Evolutionary conservation across 768 basidiomycete genomes (phyloP).

Genomic region (Lactarius tabidus): DNA sequence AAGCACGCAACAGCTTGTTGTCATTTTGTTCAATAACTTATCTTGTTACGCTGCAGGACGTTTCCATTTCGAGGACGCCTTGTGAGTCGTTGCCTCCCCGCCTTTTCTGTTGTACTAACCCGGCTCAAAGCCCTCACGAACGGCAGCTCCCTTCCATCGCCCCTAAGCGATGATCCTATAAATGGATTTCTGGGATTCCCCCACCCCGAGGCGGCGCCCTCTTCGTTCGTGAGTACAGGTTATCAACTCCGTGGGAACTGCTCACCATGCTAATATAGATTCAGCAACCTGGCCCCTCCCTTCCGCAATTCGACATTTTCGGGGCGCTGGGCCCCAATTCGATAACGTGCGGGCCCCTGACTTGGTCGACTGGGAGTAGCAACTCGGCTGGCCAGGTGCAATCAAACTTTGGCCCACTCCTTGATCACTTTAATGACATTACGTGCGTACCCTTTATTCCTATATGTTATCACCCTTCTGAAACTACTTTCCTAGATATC

Average conservation of each 20-base stretch:
- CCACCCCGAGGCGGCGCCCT: too few species aligned
- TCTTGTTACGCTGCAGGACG: neutral
- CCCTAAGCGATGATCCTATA: neutral
- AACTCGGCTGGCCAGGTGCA: neutral
- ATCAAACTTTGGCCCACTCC: too few species aligned
- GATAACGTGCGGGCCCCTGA: neutral
- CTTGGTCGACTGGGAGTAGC: neutral
- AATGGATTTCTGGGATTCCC: neutral
- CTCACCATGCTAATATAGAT: neutral
- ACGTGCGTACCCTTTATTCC: too few species aligned
- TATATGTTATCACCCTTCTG: too few species aligned
- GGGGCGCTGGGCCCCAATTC: neutral
- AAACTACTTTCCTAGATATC: too few species aligned
- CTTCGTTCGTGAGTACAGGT: neutral
- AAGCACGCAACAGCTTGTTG: too few species aligned
- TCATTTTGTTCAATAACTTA: too few species aligned
- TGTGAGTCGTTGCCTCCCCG: neutral
- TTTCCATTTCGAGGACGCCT: neutral
- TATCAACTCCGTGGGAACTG: neutral
- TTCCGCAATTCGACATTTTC: neutral
- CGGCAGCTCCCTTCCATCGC: neutral
- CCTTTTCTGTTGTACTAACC: neutral
- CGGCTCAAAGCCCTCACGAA: neutral
- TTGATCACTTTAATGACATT: neutral
- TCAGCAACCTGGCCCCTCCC: neutral